phyloP scores from a whole-genome alignment of 2,329 filamentous ascomycete genomes.

The Colletotrichum melonis region DNA sequence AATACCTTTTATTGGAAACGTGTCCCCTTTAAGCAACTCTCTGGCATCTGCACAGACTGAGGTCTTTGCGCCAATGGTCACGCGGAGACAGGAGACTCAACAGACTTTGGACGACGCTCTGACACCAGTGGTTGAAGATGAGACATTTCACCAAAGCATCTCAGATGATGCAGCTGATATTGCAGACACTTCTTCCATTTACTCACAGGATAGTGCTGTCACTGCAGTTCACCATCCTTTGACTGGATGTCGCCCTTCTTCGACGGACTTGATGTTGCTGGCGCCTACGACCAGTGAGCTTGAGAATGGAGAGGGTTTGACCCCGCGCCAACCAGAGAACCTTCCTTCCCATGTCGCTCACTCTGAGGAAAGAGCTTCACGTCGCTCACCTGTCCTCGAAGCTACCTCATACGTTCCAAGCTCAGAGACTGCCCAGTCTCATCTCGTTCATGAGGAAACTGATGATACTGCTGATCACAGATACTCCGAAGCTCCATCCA shows the following conservation, averaged over 20 bases:
- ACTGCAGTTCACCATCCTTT: conserved; percentile 32
- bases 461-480: background rate
- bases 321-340: conserved; percentile 3
- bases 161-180: conserved; percentile 17
- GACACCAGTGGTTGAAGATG: conserved; percentile 5
- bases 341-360: conserved; percentile 2
- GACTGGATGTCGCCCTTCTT: background rate
- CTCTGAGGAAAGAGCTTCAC: background rate
- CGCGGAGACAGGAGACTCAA: background rate
- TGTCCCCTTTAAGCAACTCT: conserved; percentile 21
- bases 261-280: conserved; percentile 19
- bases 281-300: background rate
- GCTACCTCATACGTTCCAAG: conserved; percentile 9
- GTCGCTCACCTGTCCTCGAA: background rate
- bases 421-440: background rate
- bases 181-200: conserved; percentile 38
- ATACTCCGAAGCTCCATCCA: conserved; percentile 11
- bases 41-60: conserved; percentile 16
- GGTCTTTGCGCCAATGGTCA: conserved; percentile 8
- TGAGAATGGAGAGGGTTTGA: background rate
- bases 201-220: conserved; percentile 38
- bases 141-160: conserved; percentile 16
- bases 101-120: conserved; percentile 29
- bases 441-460: background rate
- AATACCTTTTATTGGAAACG: background rate